phyloP scores from a whole-genome alignment of 139 green algal species.

The Haematococcus lacustris region DNA sequence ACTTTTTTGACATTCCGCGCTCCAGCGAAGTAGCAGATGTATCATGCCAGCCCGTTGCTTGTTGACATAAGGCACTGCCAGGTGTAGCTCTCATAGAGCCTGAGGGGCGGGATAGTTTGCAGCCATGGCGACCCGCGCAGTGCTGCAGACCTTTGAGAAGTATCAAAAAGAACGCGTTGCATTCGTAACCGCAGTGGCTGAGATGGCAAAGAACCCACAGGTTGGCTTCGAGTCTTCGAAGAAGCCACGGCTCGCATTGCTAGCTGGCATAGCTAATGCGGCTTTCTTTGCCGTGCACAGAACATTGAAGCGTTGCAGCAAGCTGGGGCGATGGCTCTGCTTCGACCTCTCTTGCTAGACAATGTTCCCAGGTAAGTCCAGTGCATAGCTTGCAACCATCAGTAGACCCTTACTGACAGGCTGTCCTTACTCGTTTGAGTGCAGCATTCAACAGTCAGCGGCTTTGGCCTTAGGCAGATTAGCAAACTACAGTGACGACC shows the following conservation, averaged over 20 bases:
- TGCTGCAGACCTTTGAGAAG: slow-evolving; percentile 74
- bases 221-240: slow-evolving; percentile 16
- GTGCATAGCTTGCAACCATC: too few species aligned
- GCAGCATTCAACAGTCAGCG: slow-evolving; percentile 82
- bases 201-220: slow-evolving; percentile 77
- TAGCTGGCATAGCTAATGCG: neutral
- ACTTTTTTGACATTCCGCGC: neutral
- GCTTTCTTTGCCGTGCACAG: neutral
- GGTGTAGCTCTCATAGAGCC: too few species aligned
- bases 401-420: neutral
- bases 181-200: slow-evolving; percentile 75
- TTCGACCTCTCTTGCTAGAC: slow-evolving; percentile 76
- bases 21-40: neutral
- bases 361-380: slow-evolving; percentile 66
- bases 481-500: slow-evolving; percentile 76
- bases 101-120: too few species aligned
- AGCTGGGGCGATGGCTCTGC: slow-evolving; percentile 71
- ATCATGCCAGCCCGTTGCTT: too few species aligned
- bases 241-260: neutral
- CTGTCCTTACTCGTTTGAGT: slow-evolving; percentile 1
- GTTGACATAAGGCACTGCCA: too few species aligned
- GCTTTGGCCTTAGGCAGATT: slow-evolving; percentile 72
- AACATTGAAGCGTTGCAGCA: slow-evolving; percentile 77
- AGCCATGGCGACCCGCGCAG: slow-evolving; percentile 50
- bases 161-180: slow-evolving; percentile 78